Evolutionary conservation across 2,329 filamentous ascomycete species (phyloP), one percentile per base, ranked within the genome.

Genomic region (Hysterium pulicare): DNA sequence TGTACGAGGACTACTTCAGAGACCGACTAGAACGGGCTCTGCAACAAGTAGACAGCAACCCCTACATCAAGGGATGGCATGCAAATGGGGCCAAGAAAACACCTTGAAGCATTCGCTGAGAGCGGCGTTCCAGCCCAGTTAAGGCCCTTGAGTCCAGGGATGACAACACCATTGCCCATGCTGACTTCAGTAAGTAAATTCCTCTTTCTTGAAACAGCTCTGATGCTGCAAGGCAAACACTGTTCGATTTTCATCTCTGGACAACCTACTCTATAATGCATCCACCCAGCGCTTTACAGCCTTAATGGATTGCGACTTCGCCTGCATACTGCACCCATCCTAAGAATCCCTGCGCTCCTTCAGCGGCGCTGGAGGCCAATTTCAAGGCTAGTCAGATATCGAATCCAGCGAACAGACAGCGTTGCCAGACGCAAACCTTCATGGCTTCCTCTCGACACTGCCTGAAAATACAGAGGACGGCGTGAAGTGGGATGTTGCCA

Each of bases 51-150:
- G 55, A 64, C 41, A 47, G 35, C 20, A 61, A 59, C 38, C 46
- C 52, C 13, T 50, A 47, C 26, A 53, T 67, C 20, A 45, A 58
- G 33, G 62, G 62, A 39, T 67, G 63, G 62, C 53, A 46, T 21
- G 46, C 47, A 15, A 61, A 63, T 28, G 53, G 53, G 22, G 35
- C 65, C 4, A 53, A n/a, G 62, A 42, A 35, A 56, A 19, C 58
- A 61, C 1, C 36, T 68, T 8, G 52, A 62, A 22, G 43, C 41
- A 11, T 68, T 64, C 44, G 35, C 58, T 24, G 42, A 47, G 44
- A 34, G 45, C 20, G 57, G 57, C 6, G 17, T 64, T 8, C 37
- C 55, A 16, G 45, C 37, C 2, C 53, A 58, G 36, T 59, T 63
- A 41, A 41, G 17, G 13, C 37, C 13, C 42, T 59, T 21, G 38